Evolutionary conservation across 75 land plant genomes (phyloP).

Genomic region (Selaginella tamariscina): DNA sequence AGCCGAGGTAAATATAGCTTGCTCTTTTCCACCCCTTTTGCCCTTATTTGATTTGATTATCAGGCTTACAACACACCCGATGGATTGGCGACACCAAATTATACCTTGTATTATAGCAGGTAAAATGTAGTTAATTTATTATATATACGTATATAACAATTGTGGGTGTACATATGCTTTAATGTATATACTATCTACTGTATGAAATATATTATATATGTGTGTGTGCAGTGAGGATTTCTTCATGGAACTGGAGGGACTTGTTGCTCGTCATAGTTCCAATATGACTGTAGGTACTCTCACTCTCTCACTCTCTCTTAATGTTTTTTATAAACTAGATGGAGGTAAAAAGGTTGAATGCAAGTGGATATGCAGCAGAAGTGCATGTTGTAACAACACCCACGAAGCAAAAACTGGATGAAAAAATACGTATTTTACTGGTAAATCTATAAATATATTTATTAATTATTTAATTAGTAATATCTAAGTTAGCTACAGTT

Average conservation of each 20-base stretch:
- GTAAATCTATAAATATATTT: constrained; percentile 27
- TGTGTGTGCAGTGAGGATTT: constrained; percentile 36
- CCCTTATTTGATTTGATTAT: no score
- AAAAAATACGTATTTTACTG: constrained; percentile 60
- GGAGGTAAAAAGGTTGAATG: constrained; percentile 30
- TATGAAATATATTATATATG: neutral
- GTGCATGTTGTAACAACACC: constrained; percentile 44
- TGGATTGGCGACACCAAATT: neutral
- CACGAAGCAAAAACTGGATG: constrained; percentile 17
- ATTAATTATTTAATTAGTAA: neutral
- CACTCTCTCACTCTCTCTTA: neutral
- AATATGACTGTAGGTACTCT: constrained; percentile 37
- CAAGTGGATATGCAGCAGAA: constrained; percentile 54
- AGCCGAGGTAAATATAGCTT: no score
- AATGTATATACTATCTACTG: neutral
- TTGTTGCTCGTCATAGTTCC: constrained; percentile 63
- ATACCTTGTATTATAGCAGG: neutral
- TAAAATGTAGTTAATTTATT: no score
- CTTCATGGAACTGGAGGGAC: constrained; percentile 39
- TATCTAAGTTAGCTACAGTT: neutral
- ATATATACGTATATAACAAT: no score
- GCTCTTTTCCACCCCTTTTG: no score
- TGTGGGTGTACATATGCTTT: no score
- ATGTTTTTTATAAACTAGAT: constrained; percentile 24
- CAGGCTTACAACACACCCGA: no score